Percentiles rank a stretch among this genome's conserved stretches.
Evolutionary conservation across 305 asterid genomes (phyloP).

Genomic region (Vinca major): DNA sequence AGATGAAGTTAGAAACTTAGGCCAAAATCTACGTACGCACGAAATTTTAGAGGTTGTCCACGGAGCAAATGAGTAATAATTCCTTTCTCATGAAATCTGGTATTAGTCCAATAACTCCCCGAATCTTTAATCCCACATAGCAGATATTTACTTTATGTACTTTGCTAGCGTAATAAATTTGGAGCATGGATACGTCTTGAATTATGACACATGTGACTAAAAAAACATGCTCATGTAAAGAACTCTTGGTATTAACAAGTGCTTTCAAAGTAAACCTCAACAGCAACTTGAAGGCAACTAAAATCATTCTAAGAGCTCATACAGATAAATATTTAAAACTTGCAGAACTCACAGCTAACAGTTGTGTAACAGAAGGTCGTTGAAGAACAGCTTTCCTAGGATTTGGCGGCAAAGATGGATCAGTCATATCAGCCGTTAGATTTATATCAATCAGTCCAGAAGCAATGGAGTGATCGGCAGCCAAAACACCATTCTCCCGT

Average conservation of each 20-base stretch:
- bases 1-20: no score
- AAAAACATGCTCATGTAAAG: no score
- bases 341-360: conserved; percentile 65
- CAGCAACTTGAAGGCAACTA: neutral
- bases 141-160: no score
- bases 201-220: no score
- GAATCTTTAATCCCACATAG: no score
- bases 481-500: conserved; percentile 47
- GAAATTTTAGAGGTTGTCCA: no score
- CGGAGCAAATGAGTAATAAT: no score
- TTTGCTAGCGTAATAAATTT: no score
- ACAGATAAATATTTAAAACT: conserved; percentile 6
- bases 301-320: neutral
- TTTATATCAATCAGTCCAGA: conserved; percentile 89
- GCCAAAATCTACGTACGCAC: no score
- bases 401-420: conserved; percentile 91
- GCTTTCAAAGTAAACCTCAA: neutral
- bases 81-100: no score
- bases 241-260: neutral
- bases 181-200: no score
- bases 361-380: conserved; percentile 79
- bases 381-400: conserved; percentile 82
- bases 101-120: no score
- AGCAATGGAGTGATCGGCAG: conserved; percentile 56
- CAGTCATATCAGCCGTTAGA: conserved; percentile 80